Evolutionary conservation across 2,329 filamentous ascomycete genomes (phyloP), one percentile per base, ranked within the genome.

Genomic region (Fusarium austroafricanum): DNA sequence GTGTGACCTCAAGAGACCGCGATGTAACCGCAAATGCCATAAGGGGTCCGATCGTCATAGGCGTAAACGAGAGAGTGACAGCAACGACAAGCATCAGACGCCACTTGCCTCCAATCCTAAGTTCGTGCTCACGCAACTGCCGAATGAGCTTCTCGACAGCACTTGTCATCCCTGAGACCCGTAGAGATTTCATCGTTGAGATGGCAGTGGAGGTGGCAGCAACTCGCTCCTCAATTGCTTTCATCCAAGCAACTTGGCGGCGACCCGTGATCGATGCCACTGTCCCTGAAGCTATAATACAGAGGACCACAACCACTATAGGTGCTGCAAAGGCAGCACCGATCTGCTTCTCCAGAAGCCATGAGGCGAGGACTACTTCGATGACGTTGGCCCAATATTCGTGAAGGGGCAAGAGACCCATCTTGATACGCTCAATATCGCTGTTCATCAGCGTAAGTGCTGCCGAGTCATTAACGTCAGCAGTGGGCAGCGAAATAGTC

Each of bases 361-460:
- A 80, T 28, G 71, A 71, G 0, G 76, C 77, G 2, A 81, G 58
- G 1, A 63, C 75, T 0, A 78, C 73, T 46, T 81, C 72, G 17
- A 79, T 60, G 3, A 65, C 35, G 45, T 72, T 76, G 6, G 77
- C 75, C 79, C 79, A 81, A 12, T 76, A 72, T 14, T 79, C 75
- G 54, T 81, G 78, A 2, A 79, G 33, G 5, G 52, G 40, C 3
- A 71, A 52, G 17, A 78, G 70, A 0, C 79, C 79, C 5, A 61
- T 40, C 1, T 73, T 61, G 33, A 80, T 75, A 15, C 76, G 73
- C 50, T 81, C 79, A 6, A 78, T 67, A 51, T 81, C 79, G 6
- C 73, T 75, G 52, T 76, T 81, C 79, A 81, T 81, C 12, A 81
- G 61, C 0, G 79, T 81, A 11, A 80, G 65, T 0, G 77, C 75